Percentiles rank a stretch among this genome's conserved stretches.
These are phyloP conservation scores for Lyophyllum atratum DNA, from an alignment of 768 basidiomycete species.

Conservation along the genomic window DNA sequence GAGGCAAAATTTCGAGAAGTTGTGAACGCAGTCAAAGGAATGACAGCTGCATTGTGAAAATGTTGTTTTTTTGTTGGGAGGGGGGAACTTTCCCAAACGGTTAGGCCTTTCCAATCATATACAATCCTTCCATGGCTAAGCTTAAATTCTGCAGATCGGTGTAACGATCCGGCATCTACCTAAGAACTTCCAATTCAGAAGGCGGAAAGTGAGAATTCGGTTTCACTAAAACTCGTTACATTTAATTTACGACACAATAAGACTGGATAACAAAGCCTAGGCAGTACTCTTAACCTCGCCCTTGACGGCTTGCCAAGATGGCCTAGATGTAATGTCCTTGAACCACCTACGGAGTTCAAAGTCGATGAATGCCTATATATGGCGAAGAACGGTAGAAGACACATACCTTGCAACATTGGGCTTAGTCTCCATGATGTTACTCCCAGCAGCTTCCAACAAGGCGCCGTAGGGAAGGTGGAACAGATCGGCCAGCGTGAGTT, in stretches of 20 bases:
- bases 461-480: conserved; percentile 44
- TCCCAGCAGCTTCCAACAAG: conserved; percentile 23
- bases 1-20: too few species aligned
- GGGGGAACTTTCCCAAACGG: too few species aligned
- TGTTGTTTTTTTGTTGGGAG: too few species aligned
- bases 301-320: conserved; percentile 51
- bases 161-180: too few species aligned
- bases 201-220: neutral
- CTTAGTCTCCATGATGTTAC: conserved; percentile 29
- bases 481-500: conserved; percentile 46
- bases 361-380: neutral
- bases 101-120: too few species aligned
- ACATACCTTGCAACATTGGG: conserved; percentile 53
- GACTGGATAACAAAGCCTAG: neutral
- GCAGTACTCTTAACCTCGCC: conserved; percentile 27
- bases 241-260: neutral
- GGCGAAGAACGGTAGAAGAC: too few species aligned
- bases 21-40: too few species aligned
- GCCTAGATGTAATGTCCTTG: conserved; percentile 42
- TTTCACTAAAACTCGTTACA: neutral
- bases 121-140: too few species aligned
- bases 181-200: too few species aligned
- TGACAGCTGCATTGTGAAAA: too few species aligned
- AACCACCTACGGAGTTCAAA: conserved; percentile 13
- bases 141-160: too few species aligned